A percentile compares a stretch with the other conserved stretches of the same genome.
phyloP scores from a whole-genome alignment of 2,329 filamentous ascomycete species.

The Fusarium coicis region DNA sequence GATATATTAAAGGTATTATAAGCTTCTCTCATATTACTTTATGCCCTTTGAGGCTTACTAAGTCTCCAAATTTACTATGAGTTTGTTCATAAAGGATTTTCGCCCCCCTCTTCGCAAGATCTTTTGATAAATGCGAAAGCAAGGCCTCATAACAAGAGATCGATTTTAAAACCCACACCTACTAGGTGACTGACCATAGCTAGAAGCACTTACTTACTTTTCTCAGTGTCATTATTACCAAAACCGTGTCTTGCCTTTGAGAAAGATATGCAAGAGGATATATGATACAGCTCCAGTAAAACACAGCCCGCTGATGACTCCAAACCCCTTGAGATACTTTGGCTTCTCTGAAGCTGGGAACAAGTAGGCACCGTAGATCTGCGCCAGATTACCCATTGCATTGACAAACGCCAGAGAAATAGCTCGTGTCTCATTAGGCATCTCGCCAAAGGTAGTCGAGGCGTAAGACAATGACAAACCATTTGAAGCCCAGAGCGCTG shows the following conservation, averaged over 20 bases:
- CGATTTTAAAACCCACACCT: too few species aligned
- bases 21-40: too few species aligned
- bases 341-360: constrained; percentile 61
- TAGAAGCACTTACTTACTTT: too few species aligned
- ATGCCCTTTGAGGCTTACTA: too few species aligned
- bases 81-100: too few species aligned
- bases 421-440: background rate
- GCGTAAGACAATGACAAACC: background rate
- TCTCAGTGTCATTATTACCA: too few species aligned
- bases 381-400: constrained; percentile 62
- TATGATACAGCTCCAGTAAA: constrained; percentile 24
- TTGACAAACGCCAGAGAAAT: background rate
- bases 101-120: too few species aligned
- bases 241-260: background rate
- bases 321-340: constrained; percentile 60
- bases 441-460: background rate
- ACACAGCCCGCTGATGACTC: constrained; percentile 38
- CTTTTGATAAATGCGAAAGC: too few species aligned
- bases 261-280: background rate
- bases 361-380: constrained; percentile 66
- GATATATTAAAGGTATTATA: too few species aligned
- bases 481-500: background rate
- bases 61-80: too few species aligned
- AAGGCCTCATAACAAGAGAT: too few species aligned
- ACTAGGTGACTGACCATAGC: too few species aligned